These are phyloP conservation scores for Leishmania martiniquensis DNA, from an alignment of 208 protist species.

Conservation along the genomic window DNA sequence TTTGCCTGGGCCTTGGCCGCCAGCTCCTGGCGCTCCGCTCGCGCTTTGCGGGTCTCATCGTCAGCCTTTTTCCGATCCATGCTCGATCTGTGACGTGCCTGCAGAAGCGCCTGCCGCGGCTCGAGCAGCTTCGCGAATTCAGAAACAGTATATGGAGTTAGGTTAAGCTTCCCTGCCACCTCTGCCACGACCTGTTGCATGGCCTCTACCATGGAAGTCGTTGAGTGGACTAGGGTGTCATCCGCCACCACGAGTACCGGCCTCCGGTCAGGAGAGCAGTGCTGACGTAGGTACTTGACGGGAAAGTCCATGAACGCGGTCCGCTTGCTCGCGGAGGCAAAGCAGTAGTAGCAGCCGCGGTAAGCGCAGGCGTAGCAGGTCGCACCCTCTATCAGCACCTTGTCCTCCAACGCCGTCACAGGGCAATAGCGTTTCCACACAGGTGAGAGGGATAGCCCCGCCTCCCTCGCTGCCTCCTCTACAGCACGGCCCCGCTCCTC, in stretches of 20 bases:
- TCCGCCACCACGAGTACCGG: constrained; percentile 67
- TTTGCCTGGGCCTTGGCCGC: constrained; percentile 46
- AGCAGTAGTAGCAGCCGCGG: constrained; percentile 63
- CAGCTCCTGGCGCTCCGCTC: constrained; percentile 68
- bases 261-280: constrained; percentile 28
- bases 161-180: constrained; percentile 8
- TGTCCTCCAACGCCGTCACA: constrained; percentile 70
- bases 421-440: constrained; percentile 86
- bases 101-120: constrained; percentile 28
- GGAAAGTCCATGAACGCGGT: constrained; percentile 68
- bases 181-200: constrained; percentile 13
- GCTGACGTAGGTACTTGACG: constrained; percentile 48
- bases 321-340: constrained; percentile 57
- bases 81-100: constrained; percentile 34
- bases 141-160: constrained; percentile 13
- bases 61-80: constrained; percentile 42
- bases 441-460: constrained; percentile 34
- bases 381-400: constrained; percentile 76
- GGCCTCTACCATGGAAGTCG: constrained; percentile 5
- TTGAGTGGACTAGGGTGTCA: constrained; percentile 22
- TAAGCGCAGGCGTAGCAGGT: constrained; percentile 66
- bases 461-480: constrained; percentile 44
- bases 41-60: constrained; percentile 45
- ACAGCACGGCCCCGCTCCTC: constrained; percentile 24
- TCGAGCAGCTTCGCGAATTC: constrained; percentile 17